These are phyloP conservation scores for Thalassiosira profunda DNA, from an alignment of 108 stramenopile genomes.

Conservation along the genomic window DNA sequence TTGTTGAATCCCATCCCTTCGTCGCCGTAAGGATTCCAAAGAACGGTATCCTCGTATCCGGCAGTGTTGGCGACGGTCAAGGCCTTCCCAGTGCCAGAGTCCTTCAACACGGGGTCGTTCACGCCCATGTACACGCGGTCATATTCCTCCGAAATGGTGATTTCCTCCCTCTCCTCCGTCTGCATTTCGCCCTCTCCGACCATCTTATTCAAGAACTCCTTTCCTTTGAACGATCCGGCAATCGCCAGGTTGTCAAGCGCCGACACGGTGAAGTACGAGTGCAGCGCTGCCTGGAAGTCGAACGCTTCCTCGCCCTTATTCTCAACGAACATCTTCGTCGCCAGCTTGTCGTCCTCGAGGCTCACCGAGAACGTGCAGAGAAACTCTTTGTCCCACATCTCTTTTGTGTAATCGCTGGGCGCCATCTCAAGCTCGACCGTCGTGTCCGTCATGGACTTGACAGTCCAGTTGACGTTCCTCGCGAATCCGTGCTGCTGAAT, in stretches of 20 bases:
- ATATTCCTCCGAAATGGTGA: conserved; percentile 91
- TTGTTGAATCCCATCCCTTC: conserved; percentile 97
- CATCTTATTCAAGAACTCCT: conserved; percentile 92
- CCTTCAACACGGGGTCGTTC: conserved; percentile 91
- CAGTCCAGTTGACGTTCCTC: conserved; percentile 95
- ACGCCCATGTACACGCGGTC: conserved; percentile 96
- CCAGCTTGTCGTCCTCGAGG: conserved; percentile 79
- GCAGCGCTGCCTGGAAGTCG: conserved; percentile 95
- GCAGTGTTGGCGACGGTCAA: conserved; percentile 81
- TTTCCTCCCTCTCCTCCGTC: conserved; percentile 82
- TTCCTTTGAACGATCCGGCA: conserved; percentile 88
- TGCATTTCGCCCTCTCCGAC: conserved; percentile 89
- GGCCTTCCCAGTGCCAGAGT: conserved; percentile 86
- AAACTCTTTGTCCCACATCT: conserved; percentile 98
- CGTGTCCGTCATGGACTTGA: conserved; percentile 75
- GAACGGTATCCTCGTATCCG: conserved; percentile 95
- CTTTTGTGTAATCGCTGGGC: conserved; percentile 93
- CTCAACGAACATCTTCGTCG: conserved; percentile 89
- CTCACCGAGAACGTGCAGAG: conserved; percentile 83
- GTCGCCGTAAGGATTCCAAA: conserved; percentile 95
- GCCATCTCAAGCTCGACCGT: conserved; percentile 81
- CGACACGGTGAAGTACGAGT: conserved; percentile 96
- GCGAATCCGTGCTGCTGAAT: conserved; percentile 99
- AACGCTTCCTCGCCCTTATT: conserved; percentile 89
- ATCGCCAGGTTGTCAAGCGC: conserved; percentile 90